These are phyloP conservation scores for Eutypa lata DNA, from an alignment of 2,329 filamentous ascomycete genomes.

Conservation along the genomic window DNA sequence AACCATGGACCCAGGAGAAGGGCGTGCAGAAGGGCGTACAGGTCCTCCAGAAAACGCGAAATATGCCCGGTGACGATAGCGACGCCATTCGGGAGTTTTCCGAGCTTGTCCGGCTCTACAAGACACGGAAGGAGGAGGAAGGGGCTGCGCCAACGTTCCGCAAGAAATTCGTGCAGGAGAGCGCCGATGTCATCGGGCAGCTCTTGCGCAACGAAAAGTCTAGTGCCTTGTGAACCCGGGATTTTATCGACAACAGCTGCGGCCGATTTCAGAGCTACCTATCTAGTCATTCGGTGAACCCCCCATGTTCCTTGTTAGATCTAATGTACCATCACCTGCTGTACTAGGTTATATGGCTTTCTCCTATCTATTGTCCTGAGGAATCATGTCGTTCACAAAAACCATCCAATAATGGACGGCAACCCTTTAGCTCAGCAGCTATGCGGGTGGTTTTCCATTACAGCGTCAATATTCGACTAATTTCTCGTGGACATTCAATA, in stretches of 20 bases:
- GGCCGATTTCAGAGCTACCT: too few relatives aligned
- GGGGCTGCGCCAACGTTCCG: constrained; percentile 38
- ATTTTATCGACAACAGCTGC: not conserved
- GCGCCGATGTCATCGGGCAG: constrained; percentile 46
- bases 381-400: too few relatives aligned
- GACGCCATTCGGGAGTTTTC: constrained; percentile 61
- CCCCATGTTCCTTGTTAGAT: too few relatives aligned
- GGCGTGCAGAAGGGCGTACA: constrained; percentile 55
- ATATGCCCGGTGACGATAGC: constrained; percentile 50
- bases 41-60: constrained; percentile 48
- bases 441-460: too few relatives aligned
- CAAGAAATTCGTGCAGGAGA: constrained; percentile 43
- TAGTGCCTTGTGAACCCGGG: not conserved
- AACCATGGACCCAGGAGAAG: constrained; percentile 55
- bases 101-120: constrained; percentile 50
- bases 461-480: too few relatives aligned
- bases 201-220: constrained; percentile 40
- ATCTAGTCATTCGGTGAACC: too few relatives aligned
- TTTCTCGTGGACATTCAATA: too few relatives aligned
- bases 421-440: too few relatives aligned
- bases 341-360: too few relatives aligned
- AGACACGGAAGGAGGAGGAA: constrained; percentile 25
- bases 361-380: too few relatives aligned
- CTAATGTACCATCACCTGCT: not conserved
- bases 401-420: too few relatives aligned